Evolutionary conservation across 495 filamentous ascomycete genomes (phyloP).

Genomic region (Clohesyomyces aquaticus): DNA sequence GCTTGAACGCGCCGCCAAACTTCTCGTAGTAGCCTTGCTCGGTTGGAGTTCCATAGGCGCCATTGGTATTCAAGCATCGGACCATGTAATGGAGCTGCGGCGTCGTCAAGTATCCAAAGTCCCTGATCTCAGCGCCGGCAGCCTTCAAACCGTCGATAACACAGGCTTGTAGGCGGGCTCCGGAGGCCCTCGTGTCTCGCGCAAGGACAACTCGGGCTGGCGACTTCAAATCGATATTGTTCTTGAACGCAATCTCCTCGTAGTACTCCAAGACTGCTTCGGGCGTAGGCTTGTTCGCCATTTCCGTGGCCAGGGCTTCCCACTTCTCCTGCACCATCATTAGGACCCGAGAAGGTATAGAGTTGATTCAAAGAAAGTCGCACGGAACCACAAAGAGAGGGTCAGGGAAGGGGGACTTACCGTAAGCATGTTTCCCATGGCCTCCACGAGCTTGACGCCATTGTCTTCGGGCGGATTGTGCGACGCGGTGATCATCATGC

Average conservation of each 20-base stretch:
- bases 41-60: conserved; percentile 83
- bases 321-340: conserved; percentile 63
- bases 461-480: conserved; percentile 98
- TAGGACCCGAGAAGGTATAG: conserved; percentile 21
- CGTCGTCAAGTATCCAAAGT: conserved; percentile 88
- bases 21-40: conserved; percentile 96
- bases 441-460: conserved; percentile 97
- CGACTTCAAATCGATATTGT: conserved; percentile 71
- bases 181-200: conserved; percentile 90
- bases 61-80: conserved; percentile 87
- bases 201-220: conserved; percentile 84
- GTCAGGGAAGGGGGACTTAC: too few relatives aligned
- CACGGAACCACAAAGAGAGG: too few relatives aligned
- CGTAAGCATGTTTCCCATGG: conserved; percentile 97
- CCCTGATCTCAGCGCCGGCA: conserved; percentile 69
- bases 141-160: conserved; percentile 77
- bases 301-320: conserved; percentile 82
- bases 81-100: conserved; percentile 96
- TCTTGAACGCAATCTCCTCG: conserved; percentile 67
- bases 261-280: conserved; percentile 75
- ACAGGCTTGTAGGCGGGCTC: conserved; percentile 76
- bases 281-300: conserved; percentile 81
- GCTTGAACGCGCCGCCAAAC: conserved; percentile 73
- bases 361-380: neutral
- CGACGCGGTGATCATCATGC: conserved; percentile 97